These are phyloP conservation scores for Guadua angustifolia DNA, from an alignment of 176 grass and related monocot species.

Conservation along the genomic window DNA sequence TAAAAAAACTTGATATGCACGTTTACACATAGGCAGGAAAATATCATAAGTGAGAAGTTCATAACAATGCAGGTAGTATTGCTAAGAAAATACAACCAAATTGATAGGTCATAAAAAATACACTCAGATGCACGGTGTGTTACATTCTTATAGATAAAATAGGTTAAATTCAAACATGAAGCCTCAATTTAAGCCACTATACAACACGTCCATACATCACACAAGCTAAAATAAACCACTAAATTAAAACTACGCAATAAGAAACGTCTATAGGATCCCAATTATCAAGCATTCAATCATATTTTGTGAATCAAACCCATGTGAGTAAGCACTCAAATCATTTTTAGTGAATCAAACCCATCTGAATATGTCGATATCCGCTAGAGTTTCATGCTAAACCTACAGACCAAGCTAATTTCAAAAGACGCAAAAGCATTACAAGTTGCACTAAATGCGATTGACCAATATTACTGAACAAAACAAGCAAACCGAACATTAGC, in stretches of 20 bases:
- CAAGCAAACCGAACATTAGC: constrained; percentile 2
- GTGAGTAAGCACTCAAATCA: not conserved
- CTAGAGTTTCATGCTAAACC: constrained; percentile 20
- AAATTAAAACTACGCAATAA: not conserved
- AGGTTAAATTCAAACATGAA: constrained; percentile 8
- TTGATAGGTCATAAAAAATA: not conserved
- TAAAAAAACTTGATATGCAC: constrained; percentile 4
- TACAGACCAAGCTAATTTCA: not conserved
- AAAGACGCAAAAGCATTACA: not conserved
- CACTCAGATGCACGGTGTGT: not conserved
- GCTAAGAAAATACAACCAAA: not conserved
- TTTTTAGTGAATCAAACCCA: not conserved
- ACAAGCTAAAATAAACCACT: not conserved
- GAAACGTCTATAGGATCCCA: not conserved
- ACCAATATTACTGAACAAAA: constrained; percentile 21
- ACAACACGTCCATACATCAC: not conserved
- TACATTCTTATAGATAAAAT: not conserved
- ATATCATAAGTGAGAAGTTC: not conserved
- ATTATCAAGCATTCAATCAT: not conserved
- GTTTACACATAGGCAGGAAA: constrained; percentile 6
- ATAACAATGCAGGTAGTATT: not conserved
- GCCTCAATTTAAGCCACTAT: not conserved
- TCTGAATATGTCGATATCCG: not conserved
- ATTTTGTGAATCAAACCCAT: not conserved
- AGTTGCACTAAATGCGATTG: constrained; percentile 11